A percentile compares a stretch with the other conserved stretches of the same genome.
phyloP scores from a whole-genome alignment of 371 early-diverging fungal species.

The Rhizopus stolonifer region DNA sequence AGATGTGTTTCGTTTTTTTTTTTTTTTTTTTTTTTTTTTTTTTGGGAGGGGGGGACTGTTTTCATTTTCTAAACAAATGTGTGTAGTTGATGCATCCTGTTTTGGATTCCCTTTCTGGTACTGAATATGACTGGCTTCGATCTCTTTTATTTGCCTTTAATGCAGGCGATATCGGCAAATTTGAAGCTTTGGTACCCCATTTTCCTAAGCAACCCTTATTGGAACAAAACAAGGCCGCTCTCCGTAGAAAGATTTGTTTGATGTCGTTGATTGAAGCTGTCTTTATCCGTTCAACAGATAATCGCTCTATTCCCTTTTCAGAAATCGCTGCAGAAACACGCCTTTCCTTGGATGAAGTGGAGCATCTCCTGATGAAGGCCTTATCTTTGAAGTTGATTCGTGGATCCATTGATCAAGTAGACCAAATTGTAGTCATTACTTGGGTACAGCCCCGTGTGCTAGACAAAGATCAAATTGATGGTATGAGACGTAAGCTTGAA shows the following conservation, averaged over 20 bases:
- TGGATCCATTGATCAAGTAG: slow-evolving; percentile 96
- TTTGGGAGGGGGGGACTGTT: no score
- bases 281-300: slow-evolving; percentile 83
- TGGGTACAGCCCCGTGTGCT: slow-evolving; percentile 98
- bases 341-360: slow-evolving; percentile 86
- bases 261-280: slow-evolving; percentile 95
- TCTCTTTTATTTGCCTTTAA: slow-evolving; percentile 90
- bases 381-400: slow-evolving; percentile 87
- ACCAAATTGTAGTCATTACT: slow-evolving; percentile 76
- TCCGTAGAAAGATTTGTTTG: slow-evolving; percentile 93
- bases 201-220: slow-evolving; percentile 82
- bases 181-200: slow-evolving; percentile 75
- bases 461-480: slow-evolving; percentile 85
- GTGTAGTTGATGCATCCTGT: slow-evolving; percentile 91
- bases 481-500: slow-evolving; percentile 56
- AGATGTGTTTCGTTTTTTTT: no score
- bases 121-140: slow-evolving; percentile 86
- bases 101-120: slow-evolving; percentile 75
- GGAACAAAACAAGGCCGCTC: slow-evolving; percentile 65
- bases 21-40: no score
- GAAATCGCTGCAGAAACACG: slow-evolving; percentile 88
- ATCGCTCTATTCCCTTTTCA: slow-evolving; percentile 79
- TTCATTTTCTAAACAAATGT: neutral
- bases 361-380: slow-evolving; percentile 97
- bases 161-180: slow-evolving; percentile 90